Conservation (phyloP, 2,329 filamentous ascomycete species). For the Fusarium pininemorale region DNA sequence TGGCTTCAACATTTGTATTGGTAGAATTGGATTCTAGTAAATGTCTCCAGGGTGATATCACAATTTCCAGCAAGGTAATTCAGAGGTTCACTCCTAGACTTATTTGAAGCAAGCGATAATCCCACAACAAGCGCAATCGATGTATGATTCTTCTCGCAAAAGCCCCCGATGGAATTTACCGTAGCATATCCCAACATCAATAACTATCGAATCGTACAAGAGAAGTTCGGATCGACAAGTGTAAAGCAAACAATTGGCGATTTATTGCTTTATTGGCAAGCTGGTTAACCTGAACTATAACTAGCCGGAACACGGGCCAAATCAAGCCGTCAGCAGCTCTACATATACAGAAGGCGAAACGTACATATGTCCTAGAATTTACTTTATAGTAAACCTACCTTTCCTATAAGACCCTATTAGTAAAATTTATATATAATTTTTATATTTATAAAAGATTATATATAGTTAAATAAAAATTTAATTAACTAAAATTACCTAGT, state of each 20-base stretch:
- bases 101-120: not conserved
- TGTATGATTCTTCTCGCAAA: no score
- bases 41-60: no score
- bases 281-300: constrained; percentile 20
- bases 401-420: no score
- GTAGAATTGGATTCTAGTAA: not conserved
- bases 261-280: not conserved
- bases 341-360: not conserved
- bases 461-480: no score
- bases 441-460: no score
- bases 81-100: not conserved
- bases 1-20: not conserved
- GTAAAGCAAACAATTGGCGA: not conserved
- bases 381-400: no score
- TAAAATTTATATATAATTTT: no score
- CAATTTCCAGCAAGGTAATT: not conserved
- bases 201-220: not conserved
- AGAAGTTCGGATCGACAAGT: not conserved
- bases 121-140: not conserved
- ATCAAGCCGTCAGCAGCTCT: constrained; percentile 23
- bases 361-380: no score
- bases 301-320: not conserved
- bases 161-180: no score
- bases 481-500: no score
- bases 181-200: not conserved